Evolutionary conservation across 306 rosid genomes (phyloP).

Genomic region (Prinsepia uniflora): DNA sequence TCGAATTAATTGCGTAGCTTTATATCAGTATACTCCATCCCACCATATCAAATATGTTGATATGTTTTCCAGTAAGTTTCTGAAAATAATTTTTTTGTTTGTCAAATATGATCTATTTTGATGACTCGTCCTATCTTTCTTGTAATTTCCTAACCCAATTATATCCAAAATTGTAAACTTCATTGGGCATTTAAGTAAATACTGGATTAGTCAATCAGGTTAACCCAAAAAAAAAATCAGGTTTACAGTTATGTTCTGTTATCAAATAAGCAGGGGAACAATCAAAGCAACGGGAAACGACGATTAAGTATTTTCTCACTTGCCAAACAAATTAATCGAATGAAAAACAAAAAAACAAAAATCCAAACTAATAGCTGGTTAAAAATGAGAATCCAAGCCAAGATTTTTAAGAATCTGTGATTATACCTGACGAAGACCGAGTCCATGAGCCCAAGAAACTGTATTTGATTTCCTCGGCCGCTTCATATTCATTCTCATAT

Average conservation of each 20-base stretch:
- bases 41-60: not conserved
- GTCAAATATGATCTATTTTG: too few species aligned
- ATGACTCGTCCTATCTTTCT: not conserved
- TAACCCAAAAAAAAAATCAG: not conserved
- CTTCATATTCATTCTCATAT: slow-evolving; percentile 58
- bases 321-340: slow-evolving; percentile 3
- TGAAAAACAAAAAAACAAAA: not conserved
- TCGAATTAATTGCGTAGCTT: not conserved
- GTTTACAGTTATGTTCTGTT: not conserved
- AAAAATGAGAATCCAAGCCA: not conserved
- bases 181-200: not conserved
- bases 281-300: too few species aligned
- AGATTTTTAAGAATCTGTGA: slow-evolving; percentile 26
- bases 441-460: slow-evolving; percentile 71
- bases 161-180: not conserved
- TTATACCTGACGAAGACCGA: slow-evolving; percentile 79
- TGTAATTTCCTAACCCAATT: not conserved
- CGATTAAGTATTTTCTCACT: not conserved
- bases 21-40: not conserved
- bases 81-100: not conserved
- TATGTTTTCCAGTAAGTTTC: not conserved
- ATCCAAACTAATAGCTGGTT: not conserved
- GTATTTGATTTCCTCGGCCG: slow-evolving; percentile 56
- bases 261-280: not conserved
- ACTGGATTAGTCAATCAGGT: not conserved